These are phyloP conservation scores for Microthlaspi erraticum DNA, from an alignment of 345 rosid genomes.

Conservation along the genomic window DNA sequence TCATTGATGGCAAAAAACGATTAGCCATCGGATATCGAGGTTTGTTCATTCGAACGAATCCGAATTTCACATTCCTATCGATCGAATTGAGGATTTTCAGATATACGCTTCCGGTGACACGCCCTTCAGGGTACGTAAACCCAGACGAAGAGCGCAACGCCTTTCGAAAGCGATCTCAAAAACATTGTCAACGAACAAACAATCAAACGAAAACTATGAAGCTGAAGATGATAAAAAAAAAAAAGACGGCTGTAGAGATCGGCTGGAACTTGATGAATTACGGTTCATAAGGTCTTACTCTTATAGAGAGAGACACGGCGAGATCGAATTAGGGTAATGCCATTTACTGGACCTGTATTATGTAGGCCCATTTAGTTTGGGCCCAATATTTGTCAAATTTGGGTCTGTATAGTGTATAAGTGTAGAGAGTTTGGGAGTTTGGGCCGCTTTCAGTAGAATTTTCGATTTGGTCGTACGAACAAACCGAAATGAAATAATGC, in stretches of 20 bases:
- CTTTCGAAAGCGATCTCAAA: conserved; percentile 40
- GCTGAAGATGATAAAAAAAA: background rate
- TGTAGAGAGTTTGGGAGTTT: no score
- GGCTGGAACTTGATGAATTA: background rate
- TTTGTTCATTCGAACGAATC: conserved; percentile 20
- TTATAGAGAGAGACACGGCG: background rate
- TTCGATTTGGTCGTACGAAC: no score
- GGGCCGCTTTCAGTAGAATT: no score
- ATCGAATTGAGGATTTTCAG: conserved; percentile 29
- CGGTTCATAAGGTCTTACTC: background rate
- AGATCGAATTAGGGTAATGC: background rate
- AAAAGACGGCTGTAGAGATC: conserved; percentile 22
- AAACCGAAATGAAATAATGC: no score
- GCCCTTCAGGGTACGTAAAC: conserved; percentile 38
- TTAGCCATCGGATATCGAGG: conserved; percentile 9
- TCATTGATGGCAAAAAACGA: background rate
- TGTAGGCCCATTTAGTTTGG: conserved; percentile 1
- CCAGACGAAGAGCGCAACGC: conserved; percentile 46
- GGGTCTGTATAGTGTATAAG: no score
- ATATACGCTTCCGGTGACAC: conserved; percentile 46
- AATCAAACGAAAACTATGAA: background rate
- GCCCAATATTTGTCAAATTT: no score
- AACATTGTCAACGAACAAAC: background rate
- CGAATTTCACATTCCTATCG: conserved; percentile 22
- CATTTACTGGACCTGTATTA: background rate